These are phyloP conservation scores for Bolboschoenus planiculmis DNA, from an alignment of 176 grass and related monocot genomes.

Conservation along the genomic window DNA sequence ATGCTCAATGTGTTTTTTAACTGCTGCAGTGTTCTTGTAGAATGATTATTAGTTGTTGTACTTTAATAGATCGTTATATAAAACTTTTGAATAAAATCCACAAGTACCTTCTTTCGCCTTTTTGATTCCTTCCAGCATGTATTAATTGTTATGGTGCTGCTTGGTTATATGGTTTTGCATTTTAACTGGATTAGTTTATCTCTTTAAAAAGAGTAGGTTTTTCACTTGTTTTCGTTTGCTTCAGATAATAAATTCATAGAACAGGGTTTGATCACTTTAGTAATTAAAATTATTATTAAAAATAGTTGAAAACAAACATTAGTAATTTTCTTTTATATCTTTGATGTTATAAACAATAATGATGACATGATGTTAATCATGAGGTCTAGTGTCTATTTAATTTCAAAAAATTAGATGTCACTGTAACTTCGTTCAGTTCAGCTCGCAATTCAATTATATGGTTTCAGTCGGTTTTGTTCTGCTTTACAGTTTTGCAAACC, in stretches of 20 bases:
- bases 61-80: not conserved
- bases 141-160: not conserved
- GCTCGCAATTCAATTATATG: no score
- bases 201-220: not conserved
- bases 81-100: not conserved
- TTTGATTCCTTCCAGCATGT: not conserved
- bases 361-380: not conserved
- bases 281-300: not conserved
- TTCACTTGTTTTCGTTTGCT: not conserved
- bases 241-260: not conserved
- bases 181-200: not conserved
- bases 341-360: not conserved
- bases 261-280: not conserved
- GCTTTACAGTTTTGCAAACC: not conserved
- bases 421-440: no score
- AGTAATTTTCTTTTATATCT: not conserved
- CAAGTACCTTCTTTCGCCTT: not conserved
- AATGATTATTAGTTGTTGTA: not conserved
- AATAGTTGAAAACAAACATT: not conserved
- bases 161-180: not conserved
- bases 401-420: not conserved
- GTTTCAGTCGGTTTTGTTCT: not conserved
- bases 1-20: not conserved
- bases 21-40: not conserved
- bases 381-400: not conserved